Base-by-base conservation (phyloP, 2,329 filamentous ascomycete species). In the Lasiodiplodia hormozganensis region DNA sequence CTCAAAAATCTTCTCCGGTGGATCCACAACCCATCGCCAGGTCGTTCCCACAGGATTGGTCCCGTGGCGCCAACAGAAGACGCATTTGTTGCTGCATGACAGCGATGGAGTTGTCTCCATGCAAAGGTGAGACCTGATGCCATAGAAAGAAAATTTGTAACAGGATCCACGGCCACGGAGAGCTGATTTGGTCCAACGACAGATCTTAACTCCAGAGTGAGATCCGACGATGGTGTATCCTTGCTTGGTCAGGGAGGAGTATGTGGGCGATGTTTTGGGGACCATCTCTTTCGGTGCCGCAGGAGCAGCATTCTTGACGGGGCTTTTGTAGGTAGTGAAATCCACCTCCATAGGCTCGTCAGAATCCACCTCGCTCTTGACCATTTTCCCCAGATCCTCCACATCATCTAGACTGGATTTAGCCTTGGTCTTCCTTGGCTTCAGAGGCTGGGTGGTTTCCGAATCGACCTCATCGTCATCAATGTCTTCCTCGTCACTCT, bases 131-230 rank as follows among this genome's bases (percentile, higher is more conserved):
- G 94, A 97, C 72, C 92, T 89, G 79, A 99, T 99, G 60, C 95
- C 95, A 80, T 99, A 99, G 80, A 99, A 97, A 0, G 93, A 97
- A 80, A 89, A 97, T 77, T 99, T 98, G 86, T 99, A 99, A 84
- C 95, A 99, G 28, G 93, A 97, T 4, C 95, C 96, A 51, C 95
- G 90, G 14, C 95, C 95, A 49, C 95, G 92, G 0, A 98, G 89
- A 11, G 95, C 95, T 1, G 94, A 97, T 81, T 99, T 99, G 11
- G 96, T 98, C 95, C 95, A 99, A 38, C 96, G 92, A 78, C 95
- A 99, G 74, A 97, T 97, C 81, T 98, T 98, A 72, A 98, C 95
- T 36, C 95, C 95, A 0, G 93, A 97, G 81, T 98, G 96, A 0
- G 93, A 95, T 65, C 96, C 96, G 47, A 99, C 92, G 69, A 98